These are phyloP conservation scores for Rhodotorula sp. DNA, from an alignment of 1,284 basidiomycete species.

Conservation along the genomic window DNA sequence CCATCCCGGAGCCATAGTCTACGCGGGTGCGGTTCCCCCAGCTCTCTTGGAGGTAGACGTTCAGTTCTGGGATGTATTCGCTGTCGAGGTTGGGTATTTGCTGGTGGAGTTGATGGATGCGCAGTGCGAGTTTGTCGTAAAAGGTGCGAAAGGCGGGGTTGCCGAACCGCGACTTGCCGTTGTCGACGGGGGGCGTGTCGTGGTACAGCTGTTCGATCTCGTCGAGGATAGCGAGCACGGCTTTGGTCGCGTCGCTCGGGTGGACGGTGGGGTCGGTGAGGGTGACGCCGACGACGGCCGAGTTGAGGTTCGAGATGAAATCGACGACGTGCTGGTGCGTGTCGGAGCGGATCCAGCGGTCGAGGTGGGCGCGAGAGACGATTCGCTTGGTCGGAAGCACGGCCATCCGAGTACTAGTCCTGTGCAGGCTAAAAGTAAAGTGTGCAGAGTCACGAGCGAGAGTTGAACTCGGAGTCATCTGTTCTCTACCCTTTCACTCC, in stretches of 20 bases:
- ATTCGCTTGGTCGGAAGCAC: conserved; percentile 64
- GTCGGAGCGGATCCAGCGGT: conserved; percentile 72
- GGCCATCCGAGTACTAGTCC: too few relatives aligned
- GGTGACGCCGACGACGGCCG: conserved; percentile 71
- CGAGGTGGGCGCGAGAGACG: conserved; percentile 72
- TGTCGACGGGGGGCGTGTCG: conserved; percentile 80
- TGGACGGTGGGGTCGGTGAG: conserved; percentile 62
- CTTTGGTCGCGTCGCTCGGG: conserved; percentile 63
- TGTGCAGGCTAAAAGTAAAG: too few relatives aligned
- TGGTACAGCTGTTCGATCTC: conserved; percentile 65
- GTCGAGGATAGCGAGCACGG: conserved; percentile 65
- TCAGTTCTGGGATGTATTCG: conserved; percentile 65
- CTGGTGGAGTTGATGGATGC: conserved; percentile 53
- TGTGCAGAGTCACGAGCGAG: too few relatives aligned
- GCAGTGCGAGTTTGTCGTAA: conserved; percentile 63
- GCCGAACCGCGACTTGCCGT: conserved; percentile 87
- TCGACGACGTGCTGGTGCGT: conserved; percentile 69
- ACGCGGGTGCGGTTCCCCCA: conserved; percentile 93
- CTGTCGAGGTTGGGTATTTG: conserved; percentile 60
- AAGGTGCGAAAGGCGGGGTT: conserved; percentile 95
- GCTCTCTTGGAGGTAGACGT: conserved; percentile 75
- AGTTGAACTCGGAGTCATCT: too few relatives aligned
- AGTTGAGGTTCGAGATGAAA: conserved; percentile 76
- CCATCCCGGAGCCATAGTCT: conserved; percentile 99
- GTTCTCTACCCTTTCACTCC: too few relatives aligned